Evolutionary conservation across 1,284 basidiomycete genomes (phyloP), one percentile per base, ranked within the genome.

Genomic region (Sporisorium iseilematis-ciliati): DNA sequence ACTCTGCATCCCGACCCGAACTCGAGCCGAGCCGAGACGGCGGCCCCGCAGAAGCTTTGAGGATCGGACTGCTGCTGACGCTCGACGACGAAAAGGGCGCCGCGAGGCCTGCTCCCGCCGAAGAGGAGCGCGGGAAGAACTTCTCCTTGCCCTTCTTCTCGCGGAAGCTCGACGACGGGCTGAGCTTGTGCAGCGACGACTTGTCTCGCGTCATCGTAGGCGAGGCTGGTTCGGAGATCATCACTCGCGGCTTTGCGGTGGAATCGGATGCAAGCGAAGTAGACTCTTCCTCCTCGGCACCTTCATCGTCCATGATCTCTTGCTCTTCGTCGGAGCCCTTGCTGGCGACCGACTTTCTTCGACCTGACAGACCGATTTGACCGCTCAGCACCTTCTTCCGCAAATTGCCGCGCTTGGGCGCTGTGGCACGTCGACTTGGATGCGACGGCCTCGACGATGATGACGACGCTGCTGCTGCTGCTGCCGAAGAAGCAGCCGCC

Each of bases 91-190:
- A 48, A 38, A 46, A 64, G 1, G 59, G 33, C 2, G 61, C 35
- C 7, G 74, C 69, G 5, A 76, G 62, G 3, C 74, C 74, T 2
- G 69, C 75, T 5, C 75, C 75, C 1, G 70, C 70, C 8, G 70
- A 73, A 1, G 75, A 77, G 3, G 70, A 73, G 3, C 75, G 69
- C 1, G 69, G 75, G 57, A 77, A 77, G 64, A 66, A 73, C 35
- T 72, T 76, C 7, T 65, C 65, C 45, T 59, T 57, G 18, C 59
- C 58, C 42, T 65, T 75, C 12, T 49, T 46, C 1, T 48, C 42
- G 10, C 56, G 48, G 59, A 70, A 70, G 52, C 63, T 63, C 7
- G 63, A 57, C 4, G 56, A 21, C 1, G 72, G 63, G 48, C 62
- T 65, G 25, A 59, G 40, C 33, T 52, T 54, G 40, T 46, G 60